Evolutionary conservation across 352 stramenopile genomes (phyloP), one percentile per base, ranked within the genome.

Genomic region (Blastocystis sp.): DNA sequence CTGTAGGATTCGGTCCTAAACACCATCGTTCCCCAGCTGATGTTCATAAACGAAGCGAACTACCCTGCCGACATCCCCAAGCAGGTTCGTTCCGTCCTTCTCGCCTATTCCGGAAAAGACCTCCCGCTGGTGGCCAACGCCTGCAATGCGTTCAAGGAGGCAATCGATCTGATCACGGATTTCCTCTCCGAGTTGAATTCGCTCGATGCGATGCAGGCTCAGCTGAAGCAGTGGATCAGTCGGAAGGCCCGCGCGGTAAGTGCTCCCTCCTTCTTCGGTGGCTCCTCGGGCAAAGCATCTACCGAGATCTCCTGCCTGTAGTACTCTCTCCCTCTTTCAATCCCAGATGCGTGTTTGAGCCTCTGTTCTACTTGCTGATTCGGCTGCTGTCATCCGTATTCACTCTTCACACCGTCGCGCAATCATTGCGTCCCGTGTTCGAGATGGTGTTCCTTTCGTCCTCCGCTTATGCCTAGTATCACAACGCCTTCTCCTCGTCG

Each of bases 341-440:
- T 24, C 19, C 2, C 40, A 81, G 71, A 11, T 38, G 62, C 34
- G 43, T 48, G 21, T 81, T 66, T 40, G 43, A 81, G 42, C 71
- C 71, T 28, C n/a, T 81, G 52, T 38, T 81, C 71, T 64, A 66
- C 71, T 19, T 48, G 3, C 71, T 81, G 3, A 48, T 81, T 7
- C 71, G 45, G 19, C 28, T 81, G 7, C n/a, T 81, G 14, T 52
- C 43, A 9, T 7, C 52, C 14, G 24, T 81, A 3, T 14, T 81
- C 21, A 66, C 71, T 11, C 52, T 81, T 17, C 71, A 81, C 57
- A 81, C 71, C 34, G 71, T 81, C 52, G 71, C 71, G 9, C 24
- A 17, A 4, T 61, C 38, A 34, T 42, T 81, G 4, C 71, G 42
- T 52, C n/a, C 52, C n/a, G 71, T 81, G n/a, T 81, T 81, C n/a